Percentiles rank a stretch among this genome's conserved stretches.
Evolutionary conservation across 2,329 filamentous ascomycete genomes (phyloP).

Genomic region (Xylaria sp.): DNA sequence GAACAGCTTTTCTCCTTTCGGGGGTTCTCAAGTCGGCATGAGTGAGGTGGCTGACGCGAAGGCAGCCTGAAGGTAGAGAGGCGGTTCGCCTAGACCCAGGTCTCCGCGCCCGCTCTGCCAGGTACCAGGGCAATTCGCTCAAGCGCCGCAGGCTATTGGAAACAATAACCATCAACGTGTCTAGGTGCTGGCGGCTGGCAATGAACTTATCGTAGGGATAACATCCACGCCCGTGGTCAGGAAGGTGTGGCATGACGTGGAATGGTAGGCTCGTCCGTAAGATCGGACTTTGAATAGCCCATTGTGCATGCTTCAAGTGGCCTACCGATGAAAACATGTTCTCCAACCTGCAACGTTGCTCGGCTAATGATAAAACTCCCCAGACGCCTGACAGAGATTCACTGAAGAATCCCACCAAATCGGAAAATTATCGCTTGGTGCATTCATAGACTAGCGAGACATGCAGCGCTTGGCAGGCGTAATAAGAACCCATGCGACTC

Average conservation of each 20-base stretch:
- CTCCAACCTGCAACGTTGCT: slow-evolving; percentile 28
- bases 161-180: slow-evolving; percentile 6
- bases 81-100: slow-evolving; percentile 25
- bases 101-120: slow-evolving; percentile 30
- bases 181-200: slow-evolving; percentile 19
- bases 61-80: slow-evolving; percentile 20
- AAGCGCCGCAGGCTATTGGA: slow-evolving; percentile 25
- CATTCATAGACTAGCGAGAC: slow-evolving; percentile 35
- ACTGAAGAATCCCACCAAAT: slow-evolving; percentile 32
- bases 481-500: slow-evolving; percentile 14
- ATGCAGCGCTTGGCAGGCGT: slow-evolving; percentile 36
- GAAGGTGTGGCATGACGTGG: slow-evolving; percentile 12
- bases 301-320: slow-evolving; percentile 15
- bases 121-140: slow-evolving; percentile 21
- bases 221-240: background rate
- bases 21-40: slow-evolving; percentile 29
- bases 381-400: slow-evolving; percentile 22
- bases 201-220: background rate
- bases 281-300: slow-evolving; percentile 36
- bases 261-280: slow-evolving; percentile 26
- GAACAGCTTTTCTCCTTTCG: slow-evolving; percentile 20
- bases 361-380: slow-evolving; percentile 36
- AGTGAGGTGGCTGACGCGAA: slow-evolving; percentile 34
- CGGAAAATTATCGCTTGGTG: slow-evolving; percentile 39
- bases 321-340: slow-evolving; percentile 11